These are phyloP conservation scores for Martensiomyces pterosporus DNA, from an alignment of 192 early-diverging fungal species.

Conservation along the genomic window DNA sequence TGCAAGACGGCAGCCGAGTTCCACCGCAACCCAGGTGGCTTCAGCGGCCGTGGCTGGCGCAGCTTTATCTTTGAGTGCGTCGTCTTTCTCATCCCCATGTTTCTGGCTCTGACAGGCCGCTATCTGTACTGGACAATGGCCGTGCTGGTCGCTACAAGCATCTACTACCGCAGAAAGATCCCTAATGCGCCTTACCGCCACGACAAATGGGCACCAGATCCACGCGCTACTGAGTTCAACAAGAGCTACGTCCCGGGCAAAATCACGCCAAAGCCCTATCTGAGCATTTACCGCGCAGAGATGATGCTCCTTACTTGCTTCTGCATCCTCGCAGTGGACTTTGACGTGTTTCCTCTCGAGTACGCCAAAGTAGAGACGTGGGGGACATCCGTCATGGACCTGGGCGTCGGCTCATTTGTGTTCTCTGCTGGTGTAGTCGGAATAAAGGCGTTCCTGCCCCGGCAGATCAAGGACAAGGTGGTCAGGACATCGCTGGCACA, in stretches of 20 bases:
- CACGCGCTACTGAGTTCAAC: constrained; percentile 34
- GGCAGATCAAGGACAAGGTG: constrained; percentile 16
- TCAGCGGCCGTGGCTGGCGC: constrained; percentile 18
- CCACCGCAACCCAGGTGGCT: constrained; percentile 25
- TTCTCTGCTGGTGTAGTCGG: constrained; percentile 87
- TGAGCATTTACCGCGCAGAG: constrained; percentile 69
- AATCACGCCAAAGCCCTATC: constrained; percentile 48
- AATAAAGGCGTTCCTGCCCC: constrained; percentile 56
- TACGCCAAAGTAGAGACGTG: constrained; percentile 91
- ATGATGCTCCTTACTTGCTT: constrained; percentile 79
- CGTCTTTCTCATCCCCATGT: constrained; percentile 42
- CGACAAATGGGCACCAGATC: constrained; percentile 51
- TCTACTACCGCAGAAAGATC: constrained; percentile 44
- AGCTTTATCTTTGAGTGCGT: constrained; percentile 26
- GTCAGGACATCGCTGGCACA: constrained; percentile 19
- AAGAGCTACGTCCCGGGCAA: constrained; percentile 25
- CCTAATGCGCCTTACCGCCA: constrained; percentile 30
- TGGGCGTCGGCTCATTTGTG: constrained; percentile 90
- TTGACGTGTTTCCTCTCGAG: constrained; percentile 79
- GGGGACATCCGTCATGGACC: constrained; percentile 92
- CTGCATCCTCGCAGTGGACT: constrained; percentile 93
- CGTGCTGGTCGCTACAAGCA: constrained; percentile 7
- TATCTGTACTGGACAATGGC: constrained; percentile 23
- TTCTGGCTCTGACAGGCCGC: constrained; percentile 31
- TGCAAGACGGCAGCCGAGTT: constrained; percentile 48